Evolutionary conservation across 225 moss, liverwort and hornwort genomes (phyloP).

Genomic region (Pleurozium schreberi): DNA sequence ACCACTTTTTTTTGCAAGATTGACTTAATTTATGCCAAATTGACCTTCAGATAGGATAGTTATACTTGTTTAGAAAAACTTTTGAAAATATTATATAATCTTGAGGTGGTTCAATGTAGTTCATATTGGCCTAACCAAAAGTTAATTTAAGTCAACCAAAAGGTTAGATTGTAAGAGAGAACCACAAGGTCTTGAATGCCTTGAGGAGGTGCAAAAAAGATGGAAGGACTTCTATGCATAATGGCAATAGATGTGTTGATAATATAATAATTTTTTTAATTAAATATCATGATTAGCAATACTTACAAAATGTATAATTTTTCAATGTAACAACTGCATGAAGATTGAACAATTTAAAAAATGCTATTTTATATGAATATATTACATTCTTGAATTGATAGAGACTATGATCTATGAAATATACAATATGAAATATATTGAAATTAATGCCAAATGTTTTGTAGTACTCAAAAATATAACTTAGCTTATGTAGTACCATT

Average conservation of each 20-base stretch:
- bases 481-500: neutral
- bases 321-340: accelerated
- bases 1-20: too few species aligned
- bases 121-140: too few species aligned
- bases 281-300: neutral
- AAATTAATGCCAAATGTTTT: neutral
- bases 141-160: neutral
- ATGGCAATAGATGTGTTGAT: neutral
- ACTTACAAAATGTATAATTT: neutral
- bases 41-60: too few species aligned
- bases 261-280: neutral
- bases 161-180: neutral
- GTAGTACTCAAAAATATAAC: neutral
- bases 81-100: neutral
- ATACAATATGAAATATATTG: neutral
- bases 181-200: neutral
- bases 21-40: too few species aligned
- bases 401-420: too few species aligned
- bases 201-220: neutral
- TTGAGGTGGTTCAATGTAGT: neutral
- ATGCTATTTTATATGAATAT: too few species aligned
- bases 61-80: neutral
- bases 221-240: neutral
- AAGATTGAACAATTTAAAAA: neutral
- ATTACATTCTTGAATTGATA: too few species aligned